A percentile compares a stretch with the other conserved stretches of the same genome.
Evolutionary conservation across 208 protist species (phyloP).

Genomic region (Crithidia brevicula): DNA sequence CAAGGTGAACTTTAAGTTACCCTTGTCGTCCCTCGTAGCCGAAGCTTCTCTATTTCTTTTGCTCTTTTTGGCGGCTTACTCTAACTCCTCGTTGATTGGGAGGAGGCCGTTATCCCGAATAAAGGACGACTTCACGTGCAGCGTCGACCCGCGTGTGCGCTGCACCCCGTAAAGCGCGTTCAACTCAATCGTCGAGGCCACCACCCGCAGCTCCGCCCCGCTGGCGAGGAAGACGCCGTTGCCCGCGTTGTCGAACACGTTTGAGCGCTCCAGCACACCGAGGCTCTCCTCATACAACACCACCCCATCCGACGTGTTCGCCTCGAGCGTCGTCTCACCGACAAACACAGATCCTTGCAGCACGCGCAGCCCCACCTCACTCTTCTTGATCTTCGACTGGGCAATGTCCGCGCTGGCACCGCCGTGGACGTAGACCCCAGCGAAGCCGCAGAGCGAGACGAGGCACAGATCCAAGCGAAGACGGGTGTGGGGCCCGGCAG

Average conservation of each 20-base stretch:
- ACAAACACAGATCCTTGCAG: conserved; percentile 23
- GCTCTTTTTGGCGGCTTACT: too few relatives aligned
- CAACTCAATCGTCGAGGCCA: conserved; percentile 60
- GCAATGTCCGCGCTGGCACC: conserved; percentile 34
- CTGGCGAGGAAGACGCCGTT: conserved; percentile 56
- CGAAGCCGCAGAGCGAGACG: conserved; percentile 56
- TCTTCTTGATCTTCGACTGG: conserved; percentile 53
- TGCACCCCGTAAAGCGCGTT: conserved; percentile 77
- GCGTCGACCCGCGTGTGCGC: conserved; percentile 43
- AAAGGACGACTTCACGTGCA: conserved; percentile 52
- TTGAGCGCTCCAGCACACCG: conserved; percentile 41
- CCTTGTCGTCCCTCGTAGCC: too few relatives aligned
- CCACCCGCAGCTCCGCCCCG: conserved; percentile 37
- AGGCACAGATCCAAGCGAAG: conserved; percentile 53
- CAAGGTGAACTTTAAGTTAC: too few relatives aligned
- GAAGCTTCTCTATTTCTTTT: too few relatives aligned
- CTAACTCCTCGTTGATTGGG: conserved; percentile 51
- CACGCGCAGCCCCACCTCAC: conserved; percentile 53
- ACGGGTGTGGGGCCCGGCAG: conserved; percentile 29
- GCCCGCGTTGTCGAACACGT: conserved; percentile 57
- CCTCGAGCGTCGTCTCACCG: conserved; percentile 54
- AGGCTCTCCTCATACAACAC: conserved; percentile 49
- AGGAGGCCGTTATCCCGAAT: conserved; percentile 67
- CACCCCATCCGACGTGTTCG: conserved; percentile 52
- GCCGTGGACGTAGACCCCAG: conserved; percentile 51